These are phyloP conservation scores for Aeminium ludgeri DNA, from an alignment of 495 filamentous ascomycete genomes.

Conservation along the genomic window DNA sequence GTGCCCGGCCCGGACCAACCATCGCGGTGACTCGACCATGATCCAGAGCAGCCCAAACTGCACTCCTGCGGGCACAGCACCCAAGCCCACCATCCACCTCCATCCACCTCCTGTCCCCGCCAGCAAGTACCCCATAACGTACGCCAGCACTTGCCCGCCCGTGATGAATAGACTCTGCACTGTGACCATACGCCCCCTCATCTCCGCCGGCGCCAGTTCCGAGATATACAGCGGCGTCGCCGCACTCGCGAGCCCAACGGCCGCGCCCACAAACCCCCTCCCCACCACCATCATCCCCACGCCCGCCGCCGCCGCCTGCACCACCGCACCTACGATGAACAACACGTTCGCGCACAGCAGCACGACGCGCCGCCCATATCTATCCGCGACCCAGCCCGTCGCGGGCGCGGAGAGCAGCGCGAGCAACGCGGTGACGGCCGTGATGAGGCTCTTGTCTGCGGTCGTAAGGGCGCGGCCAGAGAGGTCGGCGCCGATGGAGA, in stretches of 20 bases:
- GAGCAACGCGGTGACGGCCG: conserved; percentile 62
- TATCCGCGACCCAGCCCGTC: conserved; percentile 59
- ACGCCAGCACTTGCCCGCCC: conserved; percentile 70
- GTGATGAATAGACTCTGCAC: conserved; percentile 69
- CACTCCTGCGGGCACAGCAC: conserved; percentile 55
- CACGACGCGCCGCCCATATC: conserved; percentile 53
- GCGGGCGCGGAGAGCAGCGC: conserved; percentile 64
- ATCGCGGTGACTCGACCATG: conserved; percentile 76
- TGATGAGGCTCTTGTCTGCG: conserved; percentile 70
- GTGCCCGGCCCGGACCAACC: conserved; percentile 55
- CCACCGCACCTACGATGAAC: conserved; percentile 57
- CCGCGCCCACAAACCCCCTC: conserved; percentile 60
- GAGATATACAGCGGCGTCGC: conserved; percentile 71
- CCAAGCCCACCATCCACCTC: conserved; percentile 83
- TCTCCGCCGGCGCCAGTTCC: conserved; percentile 60
- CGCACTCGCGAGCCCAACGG: conserved; percentile 67
- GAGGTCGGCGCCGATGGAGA: conserved; percentile 62
- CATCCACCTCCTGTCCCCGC: conserved; percentile 49
- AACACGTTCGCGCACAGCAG: conserved; percentile 64
- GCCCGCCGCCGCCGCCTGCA: conserved; percentile 46
- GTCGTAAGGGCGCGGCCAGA: conserved; percentile 48
- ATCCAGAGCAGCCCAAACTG: conserved; percentile 47
- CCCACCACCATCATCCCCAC: conserved; percentile 64
- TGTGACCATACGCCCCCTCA: conserved; percentile 61
- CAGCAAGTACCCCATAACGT: conserved; percentile 55